These are phyloP conservation scores for Chenopodium album DNA, from an alignment of 148 eudicot genomes.

Conservation along the genomic window DNA sequence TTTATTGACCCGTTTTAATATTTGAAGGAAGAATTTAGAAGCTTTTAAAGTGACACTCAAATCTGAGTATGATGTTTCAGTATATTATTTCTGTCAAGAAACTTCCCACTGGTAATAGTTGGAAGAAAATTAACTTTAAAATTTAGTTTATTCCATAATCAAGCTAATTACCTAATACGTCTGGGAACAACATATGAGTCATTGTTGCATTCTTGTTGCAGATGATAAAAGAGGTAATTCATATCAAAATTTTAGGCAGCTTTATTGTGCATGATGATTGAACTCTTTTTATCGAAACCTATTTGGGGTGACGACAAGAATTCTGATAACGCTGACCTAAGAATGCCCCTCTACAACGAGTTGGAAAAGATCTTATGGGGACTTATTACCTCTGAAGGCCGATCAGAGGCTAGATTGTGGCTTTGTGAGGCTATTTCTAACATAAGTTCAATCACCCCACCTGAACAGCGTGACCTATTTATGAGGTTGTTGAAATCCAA, in stretches of 20 bases:
- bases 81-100: too few species aligned
- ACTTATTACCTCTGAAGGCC: constrained; percentile 59
- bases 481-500: constrained; percentile 58
- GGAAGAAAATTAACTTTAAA: too few species aligned
- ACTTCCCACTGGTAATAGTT: too few species aligned
- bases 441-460: constrained; percentile 43
- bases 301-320: constrained; percentile 33
- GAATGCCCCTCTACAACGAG: constrained; percentile 43
- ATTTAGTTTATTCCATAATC: background rate
- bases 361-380: constrained; percentile 57
- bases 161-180: background rate
- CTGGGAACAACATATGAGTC: background rate
- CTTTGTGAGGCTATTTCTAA: constrained; percentile 73
- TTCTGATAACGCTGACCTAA: constrained; percentile 40
- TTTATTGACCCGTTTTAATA: too few species aligned
- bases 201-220: constrained; percentile 14
- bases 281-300: constrained; percentile 60
- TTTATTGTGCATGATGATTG: constrained; percentile 46
- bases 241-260: background rate
- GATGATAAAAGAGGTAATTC: background rate
- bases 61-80: too few species aligned
- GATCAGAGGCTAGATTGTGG: constrained; percentile 89
- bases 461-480: constrained; percentile 53
- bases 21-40: too few species aligned
- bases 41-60: too few species aligned